phyloP scores from a whole-genome alignment of 495 filamentous ascomycete species.

The Acidomyces sp. region DNA sequence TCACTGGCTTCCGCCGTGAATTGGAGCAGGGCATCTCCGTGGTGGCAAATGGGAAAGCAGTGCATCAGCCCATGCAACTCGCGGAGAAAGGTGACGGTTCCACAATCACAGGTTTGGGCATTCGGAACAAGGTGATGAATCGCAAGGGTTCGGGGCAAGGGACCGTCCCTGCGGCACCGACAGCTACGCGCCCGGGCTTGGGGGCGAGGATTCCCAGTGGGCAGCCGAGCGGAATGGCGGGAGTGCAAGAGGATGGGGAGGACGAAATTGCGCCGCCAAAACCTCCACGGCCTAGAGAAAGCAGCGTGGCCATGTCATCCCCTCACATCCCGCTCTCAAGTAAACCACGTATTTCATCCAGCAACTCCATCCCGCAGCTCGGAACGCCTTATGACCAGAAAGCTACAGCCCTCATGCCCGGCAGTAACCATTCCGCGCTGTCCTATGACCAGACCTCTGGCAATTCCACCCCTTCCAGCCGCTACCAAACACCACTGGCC shows the following conservation, averaged over 20 bases:
- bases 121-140: constrained; percentile 15
- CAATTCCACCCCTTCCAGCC: constrained; percentile 4
- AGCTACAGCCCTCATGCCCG: neutral
- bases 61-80: constrained; percentile 46
- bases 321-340: constrained; percentile 4
- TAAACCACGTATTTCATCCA: constrained; percentile 16
- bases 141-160: constrained; percentile 1
- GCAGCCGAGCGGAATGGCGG: neutral
- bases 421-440: neutral
- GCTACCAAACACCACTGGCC: constrained; percentile 11
- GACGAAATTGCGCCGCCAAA: constrained; percentile 17
- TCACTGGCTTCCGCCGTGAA: constrained; percentile 51
- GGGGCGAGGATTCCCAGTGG: neutral
- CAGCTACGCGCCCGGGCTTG: neutral
- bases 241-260: constrained; percentile 4
- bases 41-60: constrained; percentile 61
- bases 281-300: constrained; percentile 10
- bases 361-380: constrained; percentile 1
- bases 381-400: constrained; percentile 8
- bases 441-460: constrained; percentile 3
- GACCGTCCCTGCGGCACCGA: neutral
- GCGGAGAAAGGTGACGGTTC: constrained; percentile 16
- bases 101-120: constrained; percentile 20
- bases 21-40: constrained; percentile 54
- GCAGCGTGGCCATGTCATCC: constrained; percentile 5